These are phyloP conservation scores for Aspergillus sergii DNA, from an alignment of 2,329 filamentous ascomycete genomes.

Conservation along the genomic window DNA sequence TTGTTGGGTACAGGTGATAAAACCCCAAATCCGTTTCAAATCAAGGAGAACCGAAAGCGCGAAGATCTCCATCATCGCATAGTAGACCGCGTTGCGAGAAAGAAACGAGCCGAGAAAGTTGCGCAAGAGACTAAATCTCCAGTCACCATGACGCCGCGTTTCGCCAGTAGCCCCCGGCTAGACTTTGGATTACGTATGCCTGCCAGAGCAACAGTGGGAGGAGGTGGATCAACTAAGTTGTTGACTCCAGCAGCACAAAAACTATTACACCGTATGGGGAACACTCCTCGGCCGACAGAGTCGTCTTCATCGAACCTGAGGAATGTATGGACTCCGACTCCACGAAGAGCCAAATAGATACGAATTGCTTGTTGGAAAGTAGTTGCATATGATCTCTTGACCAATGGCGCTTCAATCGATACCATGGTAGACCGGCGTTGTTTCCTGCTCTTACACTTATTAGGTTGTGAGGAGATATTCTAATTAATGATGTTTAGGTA, in stretches of 20 bases:
- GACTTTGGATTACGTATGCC: constrained; percentile 35
- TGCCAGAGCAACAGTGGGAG: constrained; percentile 20
- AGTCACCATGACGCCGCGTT: constrained; percentile 35
- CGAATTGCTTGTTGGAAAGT: not conserved
- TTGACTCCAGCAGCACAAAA: constrained; percentile 50
- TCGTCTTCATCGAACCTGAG: constrained; percentile 24
- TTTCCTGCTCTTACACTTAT: not conserved
- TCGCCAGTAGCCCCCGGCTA: constrained; percentile 43
- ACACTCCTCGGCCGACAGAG: constrained; percentile 32
- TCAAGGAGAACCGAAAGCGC: constrained; percentile 72
- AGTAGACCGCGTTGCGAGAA: constrained; percentile 78
- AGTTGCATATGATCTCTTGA: not conserved
- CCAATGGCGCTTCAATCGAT: constrained; percentile 1
- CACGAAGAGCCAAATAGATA: constrained; percentile 29
- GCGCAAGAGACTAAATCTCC: constrained; percentile 61
- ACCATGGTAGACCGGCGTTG: constrained; percentile 1
- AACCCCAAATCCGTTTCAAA: constrained; percentile 76
- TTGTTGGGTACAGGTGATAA: constrained; percentile 44
- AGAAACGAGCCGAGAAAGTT: constrained; percentile 64
- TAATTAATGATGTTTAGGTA: not conserved
- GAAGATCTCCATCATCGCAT: constrained; percentile 84
- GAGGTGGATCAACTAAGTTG: constrained; percentile 30
- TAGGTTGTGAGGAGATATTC: not conserved
- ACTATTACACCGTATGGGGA: constrained; percentile 43
- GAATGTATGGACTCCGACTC: constrained; percentile 46